Base-by-base conservation (phyloP, 805 yeast species). In the Komagataella pastoris region DNA sequence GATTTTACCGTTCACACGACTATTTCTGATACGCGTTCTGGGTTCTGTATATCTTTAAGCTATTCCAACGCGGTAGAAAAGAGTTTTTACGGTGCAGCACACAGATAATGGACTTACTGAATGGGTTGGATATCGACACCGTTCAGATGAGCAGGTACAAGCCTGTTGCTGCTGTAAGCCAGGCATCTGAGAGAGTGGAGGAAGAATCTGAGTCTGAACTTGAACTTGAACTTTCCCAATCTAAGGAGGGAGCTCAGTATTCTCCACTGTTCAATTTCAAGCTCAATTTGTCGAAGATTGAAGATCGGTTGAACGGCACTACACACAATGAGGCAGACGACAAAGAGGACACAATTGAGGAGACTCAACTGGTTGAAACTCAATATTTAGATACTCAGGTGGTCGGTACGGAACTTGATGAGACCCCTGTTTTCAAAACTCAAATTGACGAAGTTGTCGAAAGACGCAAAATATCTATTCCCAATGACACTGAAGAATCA, bases 81-180 rank as follows among this genome's bases (percentile, higher is more conserved):
- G 40, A 30, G 40, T 30, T 30, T n/a, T 46, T 19, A 19, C 24
- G 21, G 47, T 59, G 54, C 12, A 12, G 36, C 10, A 19, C 17
- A 47, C 46, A 17, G 49, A 19, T 3, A 19, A 48, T 48, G 50
- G 50, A 48, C 46, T 30, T 48, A 18, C 44, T 48, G 19, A 46
- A 30, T 48, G 50, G 45, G 47, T 21, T 48, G 21, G 50, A 48
- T 17, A 43, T 10, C 3, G 50, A 10, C 23, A 43, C 46, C 21
- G 24, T 30, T 23, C 18, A 36, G 46, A 17, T 21, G 44, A 30
- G 50, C 24, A 48, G 46, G 44, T 48, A 48, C 50, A 24, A 18
- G 23, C 21, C 44, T 23, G 23, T n/a, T 2, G 24, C 40, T 24
- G 23, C 17, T 18, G 50, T 48, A 19, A 17, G 44, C 17, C 36